Evolutionary conservation across 1,284 basidiomycete species (phyloP).

Genomic region (Albatrellus sp.): DNA sequence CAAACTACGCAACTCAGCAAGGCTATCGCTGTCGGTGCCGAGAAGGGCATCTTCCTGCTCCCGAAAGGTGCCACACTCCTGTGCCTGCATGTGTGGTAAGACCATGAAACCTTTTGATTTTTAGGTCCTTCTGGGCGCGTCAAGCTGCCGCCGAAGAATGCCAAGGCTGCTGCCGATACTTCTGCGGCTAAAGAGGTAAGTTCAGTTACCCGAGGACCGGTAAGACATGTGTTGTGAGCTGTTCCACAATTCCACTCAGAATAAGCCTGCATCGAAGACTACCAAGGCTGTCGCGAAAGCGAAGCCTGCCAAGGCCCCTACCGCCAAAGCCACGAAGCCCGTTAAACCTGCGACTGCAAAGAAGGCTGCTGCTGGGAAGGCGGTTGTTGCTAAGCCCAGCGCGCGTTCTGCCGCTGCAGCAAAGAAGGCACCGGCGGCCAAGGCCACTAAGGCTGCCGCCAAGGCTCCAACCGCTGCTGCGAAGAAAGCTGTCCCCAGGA

Average conservation of each 20-base stretch:
- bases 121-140: slow-evolving; percentile 70
- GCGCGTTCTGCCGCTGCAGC: slow-evolving; percentile 1
- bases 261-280: slow-evolving; percentile 36
- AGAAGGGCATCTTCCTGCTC: slow-evolving; percentile 70
- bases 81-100: slow-evolving; percentile 4
- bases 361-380: slow-evolving; percentile 4
- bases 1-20: slow-evolving; percentile 74
- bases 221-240: slow-evolving; percentile 9
- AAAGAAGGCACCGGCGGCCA: slow-evolving; percentile 10
- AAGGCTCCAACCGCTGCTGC: slow-evolving; percentile 18
- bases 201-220: neutral
- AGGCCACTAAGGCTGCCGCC: slow-evolving; percentile 8
- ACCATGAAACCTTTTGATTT: neutral
- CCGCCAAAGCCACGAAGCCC: slow-evolving; percentile 18
- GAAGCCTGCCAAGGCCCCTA: slow-evolving; percentile 18
- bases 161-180: slow-evolving; percentile 31
- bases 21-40: slow-evolving; percentile 71
- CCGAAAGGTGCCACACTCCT: slow-evolving; percentile 63
- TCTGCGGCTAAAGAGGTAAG: slow-evolving; percentile 59
- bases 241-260: slow-evolving; percentile 23
- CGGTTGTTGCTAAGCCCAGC: slow-evolving; percentile 15
- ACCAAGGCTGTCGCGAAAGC: slow-evolving; percentile 19
- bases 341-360: slow-evolving; percentile 14
- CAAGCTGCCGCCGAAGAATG: slow-evolving; percentile 65
- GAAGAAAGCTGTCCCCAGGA: slow-evolving; percentile 8